phyloP scores from a whole-genome alignment of 306 rosid genomes.

The Vicia villosa region DNA sequence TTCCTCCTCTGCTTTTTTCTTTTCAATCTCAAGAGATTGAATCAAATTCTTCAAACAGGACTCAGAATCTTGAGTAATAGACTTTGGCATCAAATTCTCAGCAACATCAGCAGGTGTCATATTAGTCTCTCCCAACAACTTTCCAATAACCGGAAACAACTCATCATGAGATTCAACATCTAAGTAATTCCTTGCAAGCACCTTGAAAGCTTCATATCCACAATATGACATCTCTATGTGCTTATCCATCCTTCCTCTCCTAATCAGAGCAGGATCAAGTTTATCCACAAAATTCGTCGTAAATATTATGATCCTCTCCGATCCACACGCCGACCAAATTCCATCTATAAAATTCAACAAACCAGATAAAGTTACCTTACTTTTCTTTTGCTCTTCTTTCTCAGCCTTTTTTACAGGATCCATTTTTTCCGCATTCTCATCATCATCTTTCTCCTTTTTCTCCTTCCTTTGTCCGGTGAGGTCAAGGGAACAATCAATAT shows the following conservation, averaged over 20 bases:
- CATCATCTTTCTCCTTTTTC: conserved; percentile 24
- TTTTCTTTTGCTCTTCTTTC: conserved; percentile 36
- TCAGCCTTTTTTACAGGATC: background rate
- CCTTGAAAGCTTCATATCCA: conserved; percentile 38
- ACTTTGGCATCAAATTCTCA: conserved; percentile 70
- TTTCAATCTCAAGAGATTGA: conserved; percentile 46
- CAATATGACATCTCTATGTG: conserved; percentile 70
- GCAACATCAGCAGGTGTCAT: conserved; percentile 77
- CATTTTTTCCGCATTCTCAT: background rate
- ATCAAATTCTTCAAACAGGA: conserved; percentile 54
- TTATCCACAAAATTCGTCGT: conserved; percentile 68
- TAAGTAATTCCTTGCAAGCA: no score
- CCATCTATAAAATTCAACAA: conserved; percentile 70
- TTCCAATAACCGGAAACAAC: conserved; percentile 13
- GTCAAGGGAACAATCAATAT: conserved; percentile 75
- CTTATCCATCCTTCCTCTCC: conserved; percentile 74
- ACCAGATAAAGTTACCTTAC: conserved; percentile 67
- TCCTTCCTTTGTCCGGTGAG: conserved; percentile 63
- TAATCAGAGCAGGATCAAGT: conserved; percentile 36
- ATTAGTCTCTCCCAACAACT: conserved; percentile 44
- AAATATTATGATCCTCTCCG: conserved; percentile 63
- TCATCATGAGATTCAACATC: no score
- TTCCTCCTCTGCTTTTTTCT: conserved; percentile 47
- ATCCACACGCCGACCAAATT: conserved; percentile 81
- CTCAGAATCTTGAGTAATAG: conserved; percentile 40